Evolutionary conservation across 164 flowering plant genomes (phyloP).

Genomic region (Magnolia kwangsiensis): DNA sequence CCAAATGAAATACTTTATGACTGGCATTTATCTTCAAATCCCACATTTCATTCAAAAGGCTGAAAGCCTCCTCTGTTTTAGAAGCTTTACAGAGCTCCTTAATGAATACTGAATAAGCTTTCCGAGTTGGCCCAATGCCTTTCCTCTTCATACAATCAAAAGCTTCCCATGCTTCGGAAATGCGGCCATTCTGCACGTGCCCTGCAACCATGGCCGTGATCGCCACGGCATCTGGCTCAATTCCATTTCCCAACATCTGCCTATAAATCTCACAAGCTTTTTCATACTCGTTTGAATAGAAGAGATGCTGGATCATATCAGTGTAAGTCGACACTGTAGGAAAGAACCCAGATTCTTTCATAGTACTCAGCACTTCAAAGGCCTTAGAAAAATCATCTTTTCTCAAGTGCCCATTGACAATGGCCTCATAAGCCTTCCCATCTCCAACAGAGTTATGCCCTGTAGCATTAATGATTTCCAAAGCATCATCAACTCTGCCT

Average conservation of each 20-base stretch:
- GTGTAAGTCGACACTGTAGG: constrained; percentile 56
- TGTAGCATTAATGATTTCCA: constrained; percentile 69
- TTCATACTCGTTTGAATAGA: constrained; percentile 45
- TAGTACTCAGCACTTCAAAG: constrained; percentile 39
- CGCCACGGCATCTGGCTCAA: constrained; percentile 55
- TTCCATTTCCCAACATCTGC: constrained; percentile 60
- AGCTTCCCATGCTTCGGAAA: constrained; percentile 61
- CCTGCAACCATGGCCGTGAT: constrained; percentile 61
- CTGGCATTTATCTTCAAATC: constrained; percentile 36
- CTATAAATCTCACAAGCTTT: constrained; percentile 53
- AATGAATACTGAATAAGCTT: constrained; percentile 48
- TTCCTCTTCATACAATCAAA: constrained; percentile 48
- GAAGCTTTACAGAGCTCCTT: constrained; percentile 69
- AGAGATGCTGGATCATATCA: constrained; percentile 61
- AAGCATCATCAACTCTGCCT: constrained; percentile 58
- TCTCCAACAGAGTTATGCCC: constrained; percentile 36
- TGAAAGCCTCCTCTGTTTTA: constrained; percentile 49
- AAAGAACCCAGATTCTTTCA: constrained; percentile 44
- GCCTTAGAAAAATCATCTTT: constrained; percentile 51
- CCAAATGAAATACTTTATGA: constrained; percentile 33
- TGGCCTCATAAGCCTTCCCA: constrained; percentile 46
- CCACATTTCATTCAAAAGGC: constrained; percentile 55
- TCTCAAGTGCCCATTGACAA: constrained; percentile 56
- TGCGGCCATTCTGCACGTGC: constrained; percentile 44
- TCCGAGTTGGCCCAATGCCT: constrained; percentile 46